Conservation (phyloP, 805 yeast genomes). For the Candida nanaspora region DNA sequence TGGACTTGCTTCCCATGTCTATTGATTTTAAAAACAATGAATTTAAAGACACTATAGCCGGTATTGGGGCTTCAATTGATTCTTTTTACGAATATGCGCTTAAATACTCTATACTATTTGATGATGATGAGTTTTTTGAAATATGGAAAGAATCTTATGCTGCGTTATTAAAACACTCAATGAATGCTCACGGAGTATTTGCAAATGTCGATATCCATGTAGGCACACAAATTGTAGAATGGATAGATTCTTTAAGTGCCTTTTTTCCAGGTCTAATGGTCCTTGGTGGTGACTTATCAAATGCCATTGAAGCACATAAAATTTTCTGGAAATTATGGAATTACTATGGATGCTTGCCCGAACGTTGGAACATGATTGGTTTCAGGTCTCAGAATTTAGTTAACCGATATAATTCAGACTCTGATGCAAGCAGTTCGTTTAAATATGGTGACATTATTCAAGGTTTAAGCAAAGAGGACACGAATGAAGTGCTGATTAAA, state of each 20-base stretch:
- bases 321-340: slow-evolving; percentile 74
- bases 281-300: slow-evolving; percentile 62
- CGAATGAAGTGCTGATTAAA: slow-evolving; percentile 16
- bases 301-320: slow-evolving; percentile 56
- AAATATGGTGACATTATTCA: slow-evolving; percentile 12
- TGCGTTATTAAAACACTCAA: slow-evolving; percentile 49
- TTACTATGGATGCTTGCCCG: slow-evolving; percentile 76
- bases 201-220: slow-evolving; percentile 46
- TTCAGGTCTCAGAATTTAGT: slow-evolving; percentile 13
- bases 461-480: slow-evolving; percentile 14
- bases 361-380: slow-evolving; percentile 60
- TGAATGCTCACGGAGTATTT: slow-evolving; percentile 25
- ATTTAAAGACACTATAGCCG: slow-evolving; percentile 58
- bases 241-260: slow-evolving; percentile 86
- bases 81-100: slow-evolving; percentile 86
- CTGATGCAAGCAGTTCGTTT: slow-evolving; percentile 3
- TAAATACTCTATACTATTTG: slow-evolving; percentile 67
- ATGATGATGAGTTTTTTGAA: slow-evolving; percentile 41
- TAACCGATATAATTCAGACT: neutral
- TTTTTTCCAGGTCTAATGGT: slow-evolving; percentile 86
- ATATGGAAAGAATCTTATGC: slow-evolving; percentile 58
- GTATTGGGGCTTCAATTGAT: slow-evolving; percentile 88
- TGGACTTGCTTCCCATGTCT: slow-evolving; percentile 73
- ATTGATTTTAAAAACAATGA: slow-evolving; percentile 36
- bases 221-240: slow-evolving; percentile 45